phyloP scores from a whole-genome alignment of 371 early-diverging fungal species.

The Syncephalis fuscata region DNA sequence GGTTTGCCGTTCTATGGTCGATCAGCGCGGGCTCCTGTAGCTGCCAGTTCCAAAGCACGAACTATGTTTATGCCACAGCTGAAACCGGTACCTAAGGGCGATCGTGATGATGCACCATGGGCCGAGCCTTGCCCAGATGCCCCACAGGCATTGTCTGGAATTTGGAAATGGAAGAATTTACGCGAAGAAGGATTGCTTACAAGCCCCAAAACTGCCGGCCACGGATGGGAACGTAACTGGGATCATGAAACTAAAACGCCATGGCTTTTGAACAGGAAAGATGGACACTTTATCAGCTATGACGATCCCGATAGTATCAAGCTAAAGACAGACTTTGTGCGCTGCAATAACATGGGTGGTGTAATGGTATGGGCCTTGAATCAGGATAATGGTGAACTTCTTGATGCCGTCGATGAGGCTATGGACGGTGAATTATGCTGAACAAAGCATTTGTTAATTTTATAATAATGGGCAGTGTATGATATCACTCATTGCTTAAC shows the following conservation, averaged over 20 bases:
- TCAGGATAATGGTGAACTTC: slow-evolving; percentile 19
- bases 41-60: neutral
- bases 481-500: too few species aligned
- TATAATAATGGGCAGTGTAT: neutral
- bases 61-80: slow-evolving; percentile 4
- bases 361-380: slow-evolving; percentile 40
- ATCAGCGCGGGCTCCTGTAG: slow-evolving; percentile 12
- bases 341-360: slow-evolving; percentile 29
- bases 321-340: slow-evolving; percentile 31
- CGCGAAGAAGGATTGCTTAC: slow-evolving; percentile 40
- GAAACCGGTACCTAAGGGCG: slow-evolving; percentile 17
- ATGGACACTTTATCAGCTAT: slow-evolving; percentile 34
- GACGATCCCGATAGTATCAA: slow-evolving; percentile 37
- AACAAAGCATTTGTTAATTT: neutral
- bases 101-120: slow-evolving; percentile 30
- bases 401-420: neutral
- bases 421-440: neutral
- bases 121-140: slow-evolving; percentile 24
- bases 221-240: slow-evolving; percentile 33
- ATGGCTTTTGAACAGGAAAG: slow-evolving; percentile 39
- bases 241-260: slow-evolving; percentile 43
- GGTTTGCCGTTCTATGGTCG: slow-evolving; percentile 45
- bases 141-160: slow-evolving; percentile 22
- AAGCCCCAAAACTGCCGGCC: slow-evolving; percentile 21
- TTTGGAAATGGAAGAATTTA: slow-evolving; percentile 46